Conservation (phyloP, 148 eudicot genomes). For the Rhododendron ferrugineum region DNA sequence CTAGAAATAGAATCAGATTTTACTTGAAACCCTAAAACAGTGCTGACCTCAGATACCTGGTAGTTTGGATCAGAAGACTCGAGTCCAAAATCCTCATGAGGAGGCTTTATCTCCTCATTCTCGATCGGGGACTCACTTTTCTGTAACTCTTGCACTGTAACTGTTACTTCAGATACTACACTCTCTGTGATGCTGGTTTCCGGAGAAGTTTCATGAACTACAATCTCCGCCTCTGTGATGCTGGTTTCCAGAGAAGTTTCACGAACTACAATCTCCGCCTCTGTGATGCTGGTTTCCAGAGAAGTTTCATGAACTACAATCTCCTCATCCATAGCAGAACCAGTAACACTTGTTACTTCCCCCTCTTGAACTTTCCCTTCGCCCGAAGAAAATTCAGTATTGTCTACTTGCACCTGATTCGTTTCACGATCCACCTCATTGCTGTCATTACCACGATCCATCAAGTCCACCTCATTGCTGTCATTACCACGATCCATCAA, state of each 20-base stretch:
- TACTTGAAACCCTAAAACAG: constrained; percentile 79
- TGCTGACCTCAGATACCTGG: constrained; percentile 96
- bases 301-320: constrained; percentile 19
- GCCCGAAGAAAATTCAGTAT: constrained; percentile 16
- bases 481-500: constrained; percentile 12
- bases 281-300: constrained; percentile 21
- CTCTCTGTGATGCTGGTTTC: constrained; percentile 24
- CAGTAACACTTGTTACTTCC: constrained; percentile 20
- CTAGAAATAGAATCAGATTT: constrained; percentile 85
- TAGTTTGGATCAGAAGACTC: constrained; percentile 48
- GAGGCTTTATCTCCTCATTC: constrained; percentile 37
- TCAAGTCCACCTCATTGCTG: constrained; percentile 9
- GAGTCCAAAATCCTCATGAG: constrained; percentile 44
- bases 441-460: constrained; percentile 12
- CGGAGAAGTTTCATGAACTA: constrained; percentile 21
- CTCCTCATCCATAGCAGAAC: constrained; percentile 20
- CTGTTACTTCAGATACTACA: constrained; percentile 23
- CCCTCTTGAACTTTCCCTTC: constrained; percentile 23
- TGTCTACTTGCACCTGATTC: constrained; percentile 20
- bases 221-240: constrained; percentile 11
- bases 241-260: constrained; percentile 25
- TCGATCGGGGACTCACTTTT: constrained; percentile 17
- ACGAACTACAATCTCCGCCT: constrained; percentile 14
- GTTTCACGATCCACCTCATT: constrained; percentile 16
- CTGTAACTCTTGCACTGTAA: constrained; percentile 15